phyloP scores from a whole-genome alignment of 139 green algal species.

The Closterium sp. region DNA sequence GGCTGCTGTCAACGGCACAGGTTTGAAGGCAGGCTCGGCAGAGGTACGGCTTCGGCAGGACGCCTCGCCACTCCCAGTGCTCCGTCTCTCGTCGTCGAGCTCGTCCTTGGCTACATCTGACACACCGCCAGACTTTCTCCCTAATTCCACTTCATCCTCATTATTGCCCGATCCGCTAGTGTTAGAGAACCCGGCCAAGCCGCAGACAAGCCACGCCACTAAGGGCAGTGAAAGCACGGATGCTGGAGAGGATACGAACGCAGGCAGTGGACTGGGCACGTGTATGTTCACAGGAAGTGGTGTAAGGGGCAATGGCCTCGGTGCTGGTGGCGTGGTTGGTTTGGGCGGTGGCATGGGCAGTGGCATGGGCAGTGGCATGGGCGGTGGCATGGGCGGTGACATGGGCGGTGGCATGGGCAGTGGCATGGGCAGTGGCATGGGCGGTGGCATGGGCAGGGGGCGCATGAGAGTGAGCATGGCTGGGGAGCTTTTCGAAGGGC shows the following conservation, averaged over 20 bases:
- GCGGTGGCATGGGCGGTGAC: no score
- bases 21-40: background rate
- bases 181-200: background rate
- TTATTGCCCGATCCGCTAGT: background rate
- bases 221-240: background rate
- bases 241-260: no score
- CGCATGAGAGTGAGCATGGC: background rate
- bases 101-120: background rate
- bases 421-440: background rate
- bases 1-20: background rate
- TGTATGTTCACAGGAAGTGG: no score
- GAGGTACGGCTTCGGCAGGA: background rate
- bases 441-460: background rate
- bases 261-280: no score
- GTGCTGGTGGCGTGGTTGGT: no score
- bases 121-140: background rate
- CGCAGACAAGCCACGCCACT: background rate
- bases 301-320: no score
- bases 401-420: no score
- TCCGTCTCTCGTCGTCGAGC: background rate
- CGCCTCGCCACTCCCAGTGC: background rate
- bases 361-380: no score
- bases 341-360: no score
- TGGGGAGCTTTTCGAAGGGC: background rate
- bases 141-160: background rate